phyloP scores from a whole-genome alignment of 2,329 filamentous ascomycete species.

The Zalaria sp. region DNA sequence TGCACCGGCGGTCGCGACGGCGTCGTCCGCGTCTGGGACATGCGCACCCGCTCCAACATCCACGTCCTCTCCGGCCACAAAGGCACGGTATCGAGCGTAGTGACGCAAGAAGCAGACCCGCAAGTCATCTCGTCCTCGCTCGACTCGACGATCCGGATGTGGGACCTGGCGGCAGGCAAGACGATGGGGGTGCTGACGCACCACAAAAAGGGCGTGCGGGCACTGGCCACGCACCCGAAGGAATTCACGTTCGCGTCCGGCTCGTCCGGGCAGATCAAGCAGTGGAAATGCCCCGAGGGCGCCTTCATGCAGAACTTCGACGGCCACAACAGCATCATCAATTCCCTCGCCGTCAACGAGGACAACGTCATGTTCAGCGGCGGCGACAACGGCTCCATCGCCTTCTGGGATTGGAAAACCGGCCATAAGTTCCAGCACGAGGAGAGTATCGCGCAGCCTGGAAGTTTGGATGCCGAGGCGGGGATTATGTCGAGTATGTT shows the following conservation, averaged over 20 bases:
- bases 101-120: constrained; percentile 91
- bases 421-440: constrained; percentile 81
- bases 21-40: constrained; percentile 93
- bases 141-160: constrained; percentile 79
- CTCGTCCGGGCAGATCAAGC: constrained; percentile 89
- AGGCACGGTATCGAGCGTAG: constrained; percentile 73
- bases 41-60: constrained; percentile 90
- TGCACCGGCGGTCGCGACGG: constrained; percentile 92
- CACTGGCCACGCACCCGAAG: constrained; percentile 68
- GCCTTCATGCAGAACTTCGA: constrained; percentile 99
- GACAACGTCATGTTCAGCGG: constrained; percentile 93
- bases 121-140: constrained; percentile 91
- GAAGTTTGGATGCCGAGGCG: constrained; percentile 83
- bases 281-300: constrained; percentile 97
- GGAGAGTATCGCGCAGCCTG: constrained; percentile 86
- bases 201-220: constrained; percentile 93
- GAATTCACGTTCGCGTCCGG: constrained; percentile 95
- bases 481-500: constrained; percentile 93
- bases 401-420: constrained; percentile 98
- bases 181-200: constrained; percentile 92
- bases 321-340: constrained; percentile 92
- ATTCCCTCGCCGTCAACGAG: constrained; percentile 82
- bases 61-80: constrained; percentile 89
- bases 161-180: constrained; percentile 94
- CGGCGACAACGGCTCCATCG: constrained; percentile 89